These are phyloP conservation scores for Colletotrichum costaricense DNA, from an alignment of 2,329 filamentous ascomycete genomes.

Conservation along the genomic window DNA sequence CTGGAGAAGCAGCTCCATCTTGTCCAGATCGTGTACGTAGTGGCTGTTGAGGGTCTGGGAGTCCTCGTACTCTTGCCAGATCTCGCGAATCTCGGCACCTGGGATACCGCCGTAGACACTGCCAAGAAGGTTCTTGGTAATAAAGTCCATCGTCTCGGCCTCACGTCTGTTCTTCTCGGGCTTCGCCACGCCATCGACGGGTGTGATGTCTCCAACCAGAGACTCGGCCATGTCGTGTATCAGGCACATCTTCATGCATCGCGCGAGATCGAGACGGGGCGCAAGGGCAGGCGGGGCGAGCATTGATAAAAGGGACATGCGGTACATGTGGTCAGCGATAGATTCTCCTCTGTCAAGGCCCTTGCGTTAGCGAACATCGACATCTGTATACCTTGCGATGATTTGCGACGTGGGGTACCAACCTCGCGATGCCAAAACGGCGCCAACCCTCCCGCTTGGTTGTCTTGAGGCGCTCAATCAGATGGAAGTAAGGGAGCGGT, in stretches of 20 bases:
- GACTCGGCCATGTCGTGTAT: conserved; percentile 98
- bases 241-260: conserved; percentile 95
- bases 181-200: conserved; percentile 87
- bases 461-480: conserved; percentile 93
- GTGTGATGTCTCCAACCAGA: conserved; percentile 96
- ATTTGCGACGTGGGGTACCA: neutral
- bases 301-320: conserved; percentile 97
- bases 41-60: conserved; percentile 83
- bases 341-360: conserved; percentile 76
- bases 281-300: conserved; percentile 83
- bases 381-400: neutral
- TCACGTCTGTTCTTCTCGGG: conserved; percentile 90
- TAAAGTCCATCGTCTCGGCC: conserved; percentile 90
- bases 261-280: conserved; percentile 77
- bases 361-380: neutral
- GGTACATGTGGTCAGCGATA: conserved; percentile 99
- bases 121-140: conserved; percentile 78
- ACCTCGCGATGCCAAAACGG: conserved; percentile 80
- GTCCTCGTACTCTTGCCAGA: conserved; percentile 98
- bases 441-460: conserved; percentile 97
- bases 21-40: conserved; percentile 97
- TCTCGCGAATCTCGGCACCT: conserved; percentile 76
- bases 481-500: conserved; percentile 92
- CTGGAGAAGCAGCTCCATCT: conserved; percentile 93
- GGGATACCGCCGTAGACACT: conserved; percentile 77